These are phyloP conservation scores for Cyamopsis tetragonoloba DNA, from an alignment of 306 rosid genomes.

Conservation along the genomic window DNA sequence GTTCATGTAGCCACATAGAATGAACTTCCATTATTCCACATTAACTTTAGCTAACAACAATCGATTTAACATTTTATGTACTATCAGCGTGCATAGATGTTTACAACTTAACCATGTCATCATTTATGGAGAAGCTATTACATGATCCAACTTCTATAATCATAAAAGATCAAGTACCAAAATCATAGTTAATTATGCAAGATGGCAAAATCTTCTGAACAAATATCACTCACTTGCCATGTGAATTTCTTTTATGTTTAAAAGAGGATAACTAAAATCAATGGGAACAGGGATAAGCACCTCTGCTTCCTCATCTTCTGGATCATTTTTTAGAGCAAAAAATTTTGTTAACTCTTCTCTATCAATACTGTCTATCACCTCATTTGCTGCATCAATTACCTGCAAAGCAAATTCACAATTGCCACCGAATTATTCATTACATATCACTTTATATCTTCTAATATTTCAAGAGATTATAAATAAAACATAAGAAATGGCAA, in stretches of 20 bases:
- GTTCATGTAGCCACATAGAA: not conserved
- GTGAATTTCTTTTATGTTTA: not conserved
- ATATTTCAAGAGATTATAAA: not conserved
- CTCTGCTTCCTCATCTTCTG: constrained; percentile 85
- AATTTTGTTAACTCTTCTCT: constrained; percentile 64
- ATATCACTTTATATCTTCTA: not conserved
- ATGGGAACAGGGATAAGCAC: constrained; percentile 33
- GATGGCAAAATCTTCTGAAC: not conserved
- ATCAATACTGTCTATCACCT: constrained; percentile 72
- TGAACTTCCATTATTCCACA: not conserved
- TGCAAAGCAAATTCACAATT: constrained; percentile 30
- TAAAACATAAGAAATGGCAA: not conserved
- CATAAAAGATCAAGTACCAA: constrained; percentile 3
- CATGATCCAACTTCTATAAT: not conserved
- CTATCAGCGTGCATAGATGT: not conserved
- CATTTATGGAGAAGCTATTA: not conserved
- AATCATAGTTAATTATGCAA: constrained; percentile 9
- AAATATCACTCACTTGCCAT: constrained; percentile 3
- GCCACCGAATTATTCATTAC: not conserved
- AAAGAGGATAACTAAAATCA: constrained; percentile 11
- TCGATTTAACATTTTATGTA: not conserved
- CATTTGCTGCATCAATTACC: constrained; percentile 81
- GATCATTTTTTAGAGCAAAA: constrained; percentile 62
- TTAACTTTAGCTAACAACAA: constrained; percentile 3
- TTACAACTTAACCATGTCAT: not conserved